These are phyloP conservation scores for Citrullus amarus DNA, from an alignment of 306 rosid species.

Conservation along the genomic window DNA sequence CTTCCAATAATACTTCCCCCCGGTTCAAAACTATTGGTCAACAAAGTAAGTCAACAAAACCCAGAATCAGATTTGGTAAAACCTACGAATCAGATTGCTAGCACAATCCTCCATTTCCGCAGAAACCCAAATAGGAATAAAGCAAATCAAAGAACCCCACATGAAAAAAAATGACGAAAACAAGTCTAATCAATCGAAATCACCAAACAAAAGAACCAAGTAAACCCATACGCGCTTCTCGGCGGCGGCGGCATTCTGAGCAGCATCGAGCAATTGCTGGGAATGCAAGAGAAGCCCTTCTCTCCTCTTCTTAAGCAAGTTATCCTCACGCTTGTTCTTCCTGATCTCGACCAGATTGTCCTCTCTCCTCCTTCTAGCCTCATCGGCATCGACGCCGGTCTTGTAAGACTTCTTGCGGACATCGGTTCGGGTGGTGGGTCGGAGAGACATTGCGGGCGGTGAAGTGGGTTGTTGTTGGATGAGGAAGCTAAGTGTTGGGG, in stretches of 20 bases:
- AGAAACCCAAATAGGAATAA: not conserved
- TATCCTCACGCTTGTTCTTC: slow-evolving; percentile 56
- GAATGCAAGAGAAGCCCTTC: slow-evolving; percentile 37
- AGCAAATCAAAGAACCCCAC: not conserved
- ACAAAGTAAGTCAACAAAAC: not conserved
- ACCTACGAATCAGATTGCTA: not conserved
- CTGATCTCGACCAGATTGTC: slow-evolving; percentile 54
- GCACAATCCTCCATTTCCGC: not conserved
- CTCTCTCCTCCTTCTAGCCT: slow-evolving; percentile 52
- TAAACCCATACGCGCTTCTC: slow-evolving; percentile 28
- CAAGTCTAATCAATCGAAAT: not conserved
- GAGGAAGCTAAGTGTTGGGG: not conserved
- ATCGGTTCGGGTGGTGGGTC: slow-evolving; percentile 40
- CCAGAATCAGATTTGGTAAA: slow-evolving; percentile 1
- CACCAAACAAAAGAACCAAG: not conserved
- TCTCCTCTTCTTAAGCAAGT: slow-evolving; percentile 43
- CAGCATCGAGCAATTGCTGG: slow-evolving; percentile 31
- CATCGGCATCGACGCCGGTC: slow-evolving; percentile 50
- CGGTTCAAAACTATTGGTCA: not conserved
- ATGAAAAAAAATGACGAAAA: not conserved
- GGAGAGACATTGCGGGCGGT: slow-evolving; percentile 37
- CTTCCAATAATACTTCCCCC: not conserved
- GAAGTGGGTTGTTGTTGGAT: not conserved
- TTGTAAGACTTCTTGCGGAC: slow-evolving; percentile 52
- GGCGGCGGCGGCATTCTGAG: slow-evolving; percentile 16